Base-by-base conservation (phyloP, 768 basidiomycete species). In the Xerocomellus dryophilus region DNA sequence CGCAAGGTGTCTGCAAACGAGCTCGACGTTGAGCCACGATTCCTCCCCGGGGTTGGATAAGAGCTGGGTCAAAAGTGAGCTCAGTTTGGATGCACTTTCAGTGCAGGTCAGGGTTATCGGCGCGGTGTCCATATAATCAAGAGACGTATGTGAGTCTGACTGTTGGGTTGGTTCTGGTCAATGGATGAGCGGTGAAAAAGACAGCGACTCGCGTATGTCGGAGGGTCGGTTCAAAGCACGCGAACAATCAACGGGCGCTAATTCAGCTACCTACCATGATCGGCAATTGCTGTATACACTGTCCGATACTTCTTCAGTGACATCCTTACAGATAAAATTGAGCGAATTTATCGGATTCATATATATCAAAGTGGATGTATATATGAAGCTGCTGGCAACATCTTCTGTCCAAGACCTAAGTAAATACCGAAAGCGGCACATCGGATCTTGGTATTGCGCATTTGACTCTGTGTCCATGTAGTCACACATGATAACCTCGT, bases 1-100 rank as follows among this genome's bases (percentile, higher is more conserved):
- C 39, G 87, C 88, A 25, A 90, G 71, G 48, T 74, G 71, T 62
- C 77, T 81, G 17, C 83, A 81, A 39, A 75, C 76, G 29, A 61
- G 61, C 61, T 84, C 76, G 25, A 87, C 75, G 20, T 75, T 66
- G 40, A 63, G 65, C 87, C 87, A 90, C 17, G 63, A 58, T 31
- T 70, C 65, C 23, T 66, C 63, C 31, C 54, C 54, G 42, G 69
- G 61, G 49, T 71, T 64, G 49, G 69, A 63, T 18, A 67, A 66
- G 20, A 77, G 64, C 42, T 68, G 63, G 7, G 63, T 64, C 52
- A 70, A 60, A 51, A 76, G 64, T 42, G 69, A 63, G 47, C 65
- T 66, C 47, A 77, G 62, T 53, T 64, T 71, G 23, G 56, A 60
- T 53, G 63, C 70, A 56, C 65, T 61, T 50, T 71, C 61, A n/a